Percentiles rank a stretch among this genome's conserved stretches.
Conservation (phyloP, 2,329 filamentous ascomycete genomes). For the Lachnellula cervina region DNA sequence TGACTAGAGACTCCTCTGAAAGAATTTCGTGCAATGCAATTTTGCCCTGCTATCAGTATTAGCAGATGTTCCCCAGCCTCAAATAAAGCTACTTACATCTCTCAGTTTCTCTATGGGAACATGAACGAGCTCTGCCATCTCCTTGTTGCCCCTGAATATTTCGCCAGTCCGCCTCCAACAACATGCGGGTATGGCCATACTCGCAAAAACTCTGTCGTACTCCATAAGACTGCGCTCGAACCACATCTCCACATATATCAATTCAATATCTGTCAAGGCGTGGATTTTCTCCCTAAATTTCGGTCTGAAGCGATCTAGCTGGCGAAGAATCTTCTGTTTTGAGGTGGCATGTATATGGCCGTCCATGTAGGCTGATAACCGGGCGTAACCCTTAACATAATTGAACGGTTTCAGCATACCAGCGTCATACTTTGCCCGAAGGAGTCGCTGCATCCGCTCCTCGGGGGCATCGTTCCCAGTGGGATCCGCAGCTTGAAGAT, state of each 20-base stretch:
- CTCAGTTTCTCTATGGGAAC: constrained; percentile 85
- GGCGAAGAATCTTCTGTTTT: constrained; percentile 85
- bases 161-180: constrained; percentile 96
- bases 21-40: constrained; percentile 94
- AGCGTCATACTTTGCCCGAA: constrained; percentile 94
- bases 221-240: constrained; percentile 96
- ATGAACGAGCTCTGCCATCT: constrained; percentile 95
- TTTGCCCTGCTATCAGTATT: constrained; percentile 60
- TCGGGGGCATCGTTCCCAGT: constrained; percentile 82
- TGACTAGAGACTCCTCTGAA: constrained; percentile 88
- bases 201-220: constrained; percentile 96
- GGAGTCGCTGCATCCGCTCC: constrained; percentile 89
- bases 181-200: constrained; percentile 97
- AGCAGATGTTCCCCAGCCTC: constrained; percentile 4
- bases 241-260: constrained; percentile 98
- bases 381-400: constrained; percentile 93
- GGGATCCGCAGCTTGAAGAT: constrained; percentile 93
- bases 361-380: constrained; percentile 87
- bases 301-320: constrained; percentile 87
- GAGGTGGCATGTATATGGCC: constrained; percentile 75
- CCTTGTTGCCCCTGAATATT: constrained; percentile 95
- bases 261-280: constrained; percentile 83
- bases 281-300: constrained; percentile 97
- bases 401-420: constrained; percentile 95
- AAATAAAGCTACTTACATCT: constrained; percentile 62